Evolutionary conservation across 352 stramenopile species (phyloP).

Genomic region (Poterioochromonas sp.): DNA sequence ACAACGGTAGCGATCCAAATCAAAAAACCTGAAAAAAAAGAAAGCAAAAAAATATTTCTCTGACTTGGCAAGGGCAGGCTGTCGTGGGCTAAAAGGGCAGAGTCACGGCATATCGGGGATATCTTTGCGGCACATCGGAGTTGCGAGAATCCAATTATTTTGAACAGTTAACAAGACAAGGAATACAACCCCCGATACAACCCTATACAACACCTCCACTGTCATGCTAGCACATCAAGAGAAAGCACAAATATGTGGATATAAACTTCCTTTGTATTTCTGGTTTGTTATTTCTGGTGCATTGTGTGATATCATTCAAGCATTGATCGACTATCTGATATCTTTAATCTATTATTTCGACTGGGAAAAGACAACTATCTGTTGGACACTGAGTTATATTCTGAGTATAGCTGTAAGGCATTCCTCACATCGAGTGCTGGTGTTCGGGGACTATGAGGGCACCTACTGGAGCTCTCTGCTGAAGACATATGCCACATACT

Average conservation of each 20-base stretch:
- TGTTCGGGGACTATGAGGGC: slow-evolving; percentile 22
- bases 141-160: too few species aligned
- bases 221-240: slow-evolving; percentile 22
- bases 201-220: too few species aligned
- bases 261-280: neutral
- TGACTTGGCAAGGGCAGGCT: too few species aligned
- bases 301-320: slow-evolving; percentile 22
- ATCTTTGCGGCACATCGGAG: too few species aligned
- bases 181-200: too few species aligned
- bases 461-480: neutral
- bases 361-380: slow-evolving; percentile 3
- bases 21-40: too few species aligned
- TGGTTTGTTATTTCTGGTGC: slow-evolving; percentile 13
- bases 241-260: slow-evolving; percentile 12
- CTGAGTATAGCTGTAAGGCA: neutral
- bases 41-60: too few species aligned
- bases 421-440: neutral
- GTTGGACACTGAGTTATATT: slow-evolving; percentile 25
- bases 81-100: too few species aligned
- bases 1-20: too few species aligned
- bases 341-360: slow-evolving; percentile 6
- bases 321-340: slow-evolving; percentile 6
- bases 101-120: too few species aligned
- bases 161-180: too few species aligned
- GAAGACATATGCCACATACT: slow-evolving; percentile 1